These are phyloP conservation scores for Glebionis coronaria DNA, from an alignment of 129 eudicot species.

Conservation along the genomic window DNA sequence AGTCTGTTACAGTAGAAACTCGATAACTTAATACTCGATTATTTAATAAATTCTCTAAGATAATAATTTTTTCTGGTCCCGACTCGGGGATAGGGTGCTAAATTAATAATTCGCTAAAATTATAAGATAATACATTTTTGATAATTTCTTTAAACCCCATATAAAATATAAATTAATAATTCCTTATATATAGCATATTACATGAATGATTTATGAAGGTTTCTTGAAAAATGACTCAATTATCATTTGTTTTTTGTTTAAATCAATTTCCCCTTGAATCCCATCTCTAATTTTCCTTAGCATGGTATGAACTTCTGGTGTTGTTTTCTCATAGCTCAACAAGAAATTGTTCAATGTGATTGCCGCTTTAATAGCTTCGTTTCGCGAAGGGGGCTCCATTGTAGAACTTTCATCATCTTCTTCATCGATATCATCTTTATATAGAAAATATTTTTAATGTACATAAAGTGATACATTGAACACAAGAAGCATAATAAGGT, in stretches of 20 bases:
- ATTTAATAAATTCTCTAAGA: slow-evolving; percentile 37
- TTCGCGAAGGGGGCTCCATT: slow-evolving; percentile 33
- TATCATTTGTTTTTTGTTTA: slow-evolving; percentile 21
- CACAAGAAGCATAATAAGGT: slow-evolving; percentile 17
- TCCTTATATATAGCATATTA: slow-evolving; percentile 28
- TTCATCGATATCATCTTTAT: slow-evolving; percentile 26
- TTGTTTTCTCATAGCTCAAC: slow-evolving; percentile 38
- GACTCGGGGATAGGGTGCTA: slow-evolving; percentile 35
- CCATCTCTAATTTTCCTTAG: slow-evolving; percentile 33
- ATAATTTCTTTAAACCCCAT: slow-evolving; percentile 36
- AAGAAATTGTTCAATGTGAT: slow-evolving; percentile 37
- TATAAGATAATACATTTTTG: slow-evolving; percentile 37
- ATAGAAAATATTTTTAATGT: no score
- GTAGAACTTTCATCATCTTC: slow-evolving; percentile 23
- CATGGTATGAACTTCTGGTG: slow-evolving; percentile 32
- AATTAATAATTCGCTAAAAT: slow-evolving; percentile 39
- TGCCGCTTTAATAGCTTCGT: slow-evolving; percentile 26
- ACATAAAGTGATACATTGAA: no score
- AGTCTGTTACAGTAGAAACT: slow-evolving; percentile 32
- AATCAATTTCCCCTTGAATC: slow-evolving; percentile 36
- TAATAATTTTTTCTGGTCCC: slow-evolving; percentile 35
- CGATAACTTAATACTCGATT: slow-evolving; percentile 36
- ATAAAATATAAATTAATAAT: slow-evolving; percentile 27
- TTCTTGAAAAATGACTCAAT: slow-evolving; percentile 18
- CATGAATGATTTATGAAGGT: slow-evolving; percentile 31